A percentile compares a stretch with the other conserved stretches of the same genome.
phyloP scores from a whole-genome alignment of 2,329 filamentous ascomycete genomes.

The Celoporthe dispersa region DNA sequence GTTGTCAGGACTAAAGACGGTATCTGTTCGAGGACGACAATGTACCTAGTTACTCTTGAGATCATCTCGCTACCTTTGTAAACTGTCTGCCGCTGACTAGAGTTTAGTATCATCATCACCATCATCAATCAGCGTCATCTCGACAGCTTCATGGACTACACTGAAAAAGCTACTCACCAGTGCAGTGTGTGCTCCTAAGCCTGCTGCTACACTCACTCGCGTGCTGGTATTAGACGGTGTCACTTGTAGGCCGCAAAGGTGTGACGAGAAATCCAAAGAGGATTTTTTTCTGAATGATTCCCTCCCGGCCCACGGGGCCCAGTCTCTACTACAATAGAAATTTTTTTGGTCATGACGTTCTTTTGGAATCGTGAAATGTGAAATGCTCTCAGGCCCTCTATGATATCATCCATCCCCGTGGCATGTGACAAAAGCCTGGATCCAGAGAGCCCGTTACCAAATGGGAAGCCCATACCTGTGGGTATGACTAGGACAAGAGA shows the following conservation, averaged over 20 bases:
- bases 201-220: background rate
- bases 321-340: background rate
- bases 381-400: background rate
- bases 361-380: slow-evolving; percentile 1
- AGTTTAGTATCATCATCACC: too few species aligned
- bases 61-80: too few species aligned
- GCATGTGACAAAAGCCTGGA: background rate
- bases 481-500: background rate
- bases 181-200: too few species aligned
- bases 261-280: background rate
- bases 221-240: background rate
- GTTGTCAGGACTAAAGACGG: too few species aligned
- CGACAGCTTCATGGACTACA: too few species aligned
- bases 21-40: too few species aligned
- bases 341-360: background rate
- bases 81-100: too few species aligned
- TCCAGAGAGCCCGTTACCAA: background rate
- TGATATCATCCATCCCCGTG: background rate
- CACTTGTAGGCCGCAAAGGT: background rate
- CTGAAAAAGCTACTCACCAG: too few species aligned
- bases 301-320: slow-evolving; percentile 5
- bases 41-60: too few species aligned
- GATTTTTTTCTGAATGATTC: background rate
- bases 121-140: too few species aligned
- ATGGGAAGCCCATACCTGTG: background rate